Percentiles rank a stretch among this genome's conserved stretches.
Conservation (phyloP, 2,329 filamentous ascomycete species). For the Claviceps quebecensis region DNA sequence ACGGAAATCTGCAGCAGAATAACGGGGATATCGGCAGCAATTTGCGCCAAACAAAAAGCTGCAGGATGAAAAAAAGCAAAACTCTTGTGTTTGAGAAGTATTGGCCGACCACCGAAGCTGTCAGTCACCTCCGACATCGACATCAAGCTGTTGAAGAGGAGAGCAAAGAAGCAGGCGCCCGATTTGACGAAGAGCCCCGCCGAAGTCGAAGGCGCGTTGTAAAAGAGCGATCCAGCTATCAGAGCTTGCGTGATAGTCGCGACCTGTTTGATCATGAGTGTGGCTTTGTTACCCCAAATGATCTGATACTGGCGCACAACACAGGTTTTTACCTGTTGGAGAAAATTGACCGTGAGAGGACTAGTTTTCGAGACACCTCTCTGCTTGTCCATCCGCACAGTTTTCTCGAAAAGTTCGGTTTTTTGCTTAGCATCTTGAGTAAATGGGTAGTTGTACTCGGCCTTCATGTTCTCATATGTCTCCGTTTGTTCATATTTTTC, state of each 20-base stretch:
- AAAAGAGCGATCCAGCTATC: constrained; percentile 53
- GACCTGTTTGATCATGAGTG: constrained; percentile 47
- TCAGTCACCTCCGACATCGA: constrained; percentile 53
- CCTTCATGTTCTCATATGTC: constrained; percentile 34
- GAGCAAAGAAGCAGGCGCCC: constrained; percentile 49
- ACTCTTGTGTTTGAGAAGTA: constrained; percentile 42
- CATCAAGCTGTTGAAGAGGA: constrained; percentile 48
- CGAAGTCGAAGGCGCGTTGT: constrained; percentile 43
- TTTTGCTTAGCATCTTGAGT: constrained; percentile 31
- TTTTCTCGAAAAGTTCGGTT: constrained; percentile 39
- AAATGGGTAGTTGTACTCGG: constrained; percentile 43
- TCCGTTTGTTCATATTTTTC: constrained; percentile 36
- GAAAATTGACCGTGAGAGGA: constrained; percentile 40
- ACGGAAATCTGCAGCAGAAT: constrained; percentile 41
- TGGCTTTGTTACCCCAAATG: constrained; percentile 49
- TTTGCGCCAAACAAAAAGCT: constrained; percentile 43
- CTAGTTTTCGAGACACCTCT: constrained; percentile 38
- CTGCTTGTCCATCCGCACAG: constrained; percentile 39
- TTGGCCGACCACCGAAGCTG: constrained; percentile 44
- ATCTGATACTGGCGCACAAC: constrained; percentile 50
- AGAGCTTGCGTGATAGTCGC: constrained; percentile 45
- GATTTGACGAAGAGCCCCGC: constrained; percentile 49
- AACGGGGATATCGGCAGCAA: constrained; percentile 40
- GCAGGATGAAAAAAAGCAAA: constrained; percentile 46
- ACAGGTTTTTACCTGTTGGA: constrained; percentile 40